phyloP scores from a whole-genome alignment of 352 stramenopile species.

The Blastocystis sp. region DNA sequence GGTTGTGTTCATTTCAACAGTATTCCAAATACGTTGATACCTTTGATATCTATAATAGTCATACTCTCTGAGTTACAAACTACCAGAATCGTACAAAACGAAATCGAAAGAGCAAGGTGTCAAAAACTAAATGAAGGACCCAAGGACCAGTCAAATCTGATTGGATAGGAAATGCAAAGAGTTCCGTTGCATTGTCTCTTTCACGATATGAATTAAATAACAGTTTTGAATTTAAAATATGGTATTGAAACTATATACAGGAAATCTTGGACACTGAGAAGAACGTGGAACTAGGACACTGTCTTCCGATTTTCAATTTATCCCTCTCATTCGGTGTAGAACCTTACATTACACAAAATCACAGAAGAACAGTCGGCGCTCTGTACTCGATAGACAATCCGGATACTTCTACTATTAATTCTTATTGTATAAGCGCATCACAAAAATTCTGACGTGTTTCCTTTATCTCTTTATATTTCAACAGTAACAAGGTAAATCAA shows the following conservation, averaged over 20 bases:
- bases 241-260: neutral
- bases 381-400: neutral
- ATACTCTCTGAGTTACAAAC: neutral
- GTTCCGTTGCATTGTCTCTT: neutral
- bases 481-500: neutral
- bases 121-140: neutral
- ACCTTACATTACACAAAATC: no score
- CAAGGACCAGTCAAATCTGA: slow-evolving; percentile 39
- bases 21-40: slow-evolving; percentile 10
- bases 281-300: no score
- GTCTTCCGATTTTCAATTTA: no score
- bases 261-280: no score
- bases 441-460: neutral
- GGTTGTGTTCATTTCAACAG: slow-evolving; percentile 33
- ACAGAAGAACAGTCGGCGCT: no score
- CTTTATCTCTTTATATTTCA: neutral
- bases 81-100: neutral
- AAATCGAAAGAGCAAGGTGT: neutral
- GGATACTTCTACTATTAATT: neutral
- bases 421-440: neutral
- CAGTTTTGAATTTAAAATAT: neutral
- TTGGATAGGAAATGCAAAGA: neutral
- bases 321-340: no score
- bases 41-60: neutral
- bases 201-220: neutral